Evolutionary conservation across 495 filamentous ascomycete genomes (phyloP).

Genomic region (Polyplosphaeria fusca): DNA sequence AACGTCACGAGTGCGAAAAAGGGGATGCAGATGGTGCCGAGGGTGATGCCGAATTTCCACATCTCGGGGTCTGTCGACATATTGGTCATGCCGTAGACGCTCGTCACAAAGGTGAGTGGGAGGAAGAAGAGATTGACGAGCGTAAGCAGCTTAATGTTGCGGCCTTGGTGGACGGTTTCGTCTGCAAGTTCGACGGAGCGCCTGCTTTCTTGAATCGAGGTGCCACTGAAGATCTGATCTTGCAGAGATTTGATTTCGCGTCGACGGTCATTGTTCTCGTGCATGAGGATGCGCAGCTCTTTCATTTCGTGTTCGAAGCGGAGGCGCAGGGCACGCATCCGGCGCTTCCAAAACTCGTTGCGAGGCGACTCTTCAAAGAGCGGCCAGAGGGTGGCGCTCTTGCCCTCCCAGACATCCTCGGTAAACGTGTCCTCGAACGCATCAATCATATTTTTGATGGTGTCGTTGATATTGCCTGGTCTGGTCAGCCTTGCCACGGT

Average conservation of each 20-base stretch:
- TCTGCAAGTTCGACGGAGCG: slow-evolving; percentile 41
- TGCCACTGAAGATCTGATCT: slow-evolving; percentile 48
- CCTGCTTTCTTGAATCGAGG: slow-evolving; percentile 43
- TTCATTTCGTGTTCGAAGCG: slow-evolving; percentile 35
- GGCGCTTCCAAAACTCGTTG: slow-evolving; percentile 28
- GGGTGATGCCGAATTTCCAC: slow-evolving; percentile 42
- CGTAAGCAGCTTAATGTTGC: slow-evolving; percentile 51
- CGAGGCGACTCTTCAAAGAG: slow-evolving; percentile 32
- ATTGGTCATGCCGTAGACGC: slow-evolving; percentile 49
- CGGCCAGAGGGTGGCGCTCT: slow-evolving; percentile 47
- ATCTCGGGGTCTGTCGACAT: slow-evolving; percentile 40
- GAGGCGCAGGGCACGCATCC: slow-evolving; percentile 21
- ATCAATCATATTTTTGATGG: slow-evolving; percentile 51
- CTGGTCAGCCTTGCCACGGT: neutral
- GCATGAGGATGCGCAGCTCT: slow-evolving; percentile 24
- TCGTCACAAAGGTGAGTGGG: slow-evolving; percentile 47
- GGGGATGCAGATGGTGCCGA: slow-evolving; percentile 44
- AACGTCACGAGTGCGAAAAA: slow-evolving; percentile 47
- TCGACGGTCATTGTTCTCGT: slow-evolving; percentile 34
- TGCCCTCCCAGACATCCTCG: slow-evolving; percentile 51
- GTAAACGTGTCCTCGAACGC: slow-evolving; percentile 51
- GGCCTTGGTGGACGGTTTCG: slow-evolving; percentile 44
- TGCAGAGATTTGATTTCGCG: slow-evolving; percentile 41
- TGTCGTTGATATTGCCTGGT: slow-evolving; percentile 49
- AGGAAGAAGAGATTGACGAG: slow-evolving; percentile 52